Base-by-base conservation (phyloP, 345 rosid species). In the Euphorbia pulcherrima region DNA sequence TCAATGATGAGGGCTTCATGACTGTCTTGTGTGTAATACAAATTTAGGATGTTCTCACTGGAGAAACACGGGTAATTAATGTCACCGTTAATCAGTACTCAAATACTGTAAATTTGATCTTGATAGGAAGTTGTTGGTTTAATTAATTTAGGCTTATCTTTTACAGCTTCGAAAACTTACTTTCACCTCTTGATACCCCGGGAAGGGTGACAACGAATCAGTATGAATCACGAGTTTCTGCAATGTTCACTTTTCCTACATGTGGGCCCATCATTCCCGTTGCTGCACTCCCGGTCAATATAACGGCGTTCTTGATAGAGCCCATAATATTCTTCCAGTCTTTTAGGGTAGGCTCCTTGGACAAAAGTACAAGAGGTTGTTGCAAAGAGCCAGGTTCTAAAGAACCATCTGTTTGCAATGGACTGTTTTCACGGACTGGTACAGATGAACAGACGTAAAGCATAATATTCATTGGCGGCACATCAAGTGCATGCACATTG, bases 211-310 rank as follows among this genome's bases (percentile, higher is more conserved):
- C 87, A 58, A 90, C 81, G 41, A 90, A 90, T 44, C 74, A 62
- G 82, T 85, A 90, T 0, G 88, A 68, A 52, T 87, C 92, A 28
- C 79, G 86, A 0, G 77, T 70, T 75, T 90, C 98, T 29, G 83
- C 84, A 37, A 92, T 79, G 70, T 92, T 85, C 37, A 83, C 51
- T 48, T 65, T 50, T 56, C 97, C 98, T 18, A 90, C 23, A 17
- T 61, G 16, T 0, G 87, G 87, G 59, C 97, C 96, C 26, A 92
- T 65, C 72, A 70, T 73, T 46, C 90, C 92, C 68, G 77, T 53
- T 33, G 96, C 87, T 1, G 92, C 90, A 79, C 82, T 80, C 62
- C 96, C 97, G 8, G 90, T 76, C 66, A 88, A 73, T 4, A 74
- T 87, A 75, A 93, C 80, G 71, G 87, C 94, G 51, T 54, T 71